A percentile compares a stretch with the other conserved stretches of the same genome.
phyloP scores from a whole-genome alignment of 164 flowering plant genomes.

The Stephania japonica region DNA sequence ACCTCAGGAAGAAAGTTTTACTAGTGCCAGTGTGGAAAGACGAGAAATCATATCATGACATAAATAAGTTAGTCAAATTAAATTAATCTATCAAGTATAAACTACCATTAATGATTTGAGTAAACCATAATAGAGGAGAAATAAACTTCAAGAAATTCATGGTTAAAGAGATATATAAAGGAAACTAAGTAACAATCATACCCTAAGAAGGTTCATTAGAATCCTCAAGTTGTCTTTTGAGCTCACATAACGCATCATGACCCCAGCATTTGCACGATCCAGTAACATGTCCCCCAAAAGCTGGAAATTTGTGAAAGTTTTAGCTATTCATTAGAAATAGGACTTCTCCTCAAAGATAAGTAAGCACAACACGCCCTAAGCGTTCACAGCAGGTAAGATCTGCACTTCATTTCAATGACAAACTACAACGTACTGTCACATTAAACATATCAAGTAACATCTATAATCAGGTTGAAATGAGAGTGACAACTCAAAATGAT shows the following conservation, averaged over 20 bases:
- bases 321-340: not conserved
- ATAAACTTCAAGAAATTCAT: not conserved
- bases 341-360: not conserved
- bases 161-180: not conserved
- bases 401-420: not conserved
- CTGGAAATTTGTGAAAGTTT: conserved; percentile 33
- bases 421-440: not conserved
- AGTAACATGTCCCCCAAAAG: conserved; percentile 83
- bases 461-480: not conserved
- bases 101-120: not conserved
- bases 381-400: not conserved
- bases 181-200: conserved; percentile 23
- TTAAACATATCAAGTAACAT: not conserved
- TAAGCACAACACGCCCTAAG: not conserved
- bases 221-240: conserved; percentile 85
- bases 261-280: conserved; percentile 81
- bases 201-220: conserved; percentile 94
- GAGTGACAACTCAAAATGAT: not conserved
- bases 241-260: conserved; percentile 86
- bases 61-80: not conserved
- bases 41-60: not conserved
- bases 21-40: not conserved
- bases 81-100: no score
- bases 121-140: not conserved
- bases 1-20: not conserved